Conservation (phyloP, 139 green algal genomes). For the Tetradesmus obliquus region DNA sequence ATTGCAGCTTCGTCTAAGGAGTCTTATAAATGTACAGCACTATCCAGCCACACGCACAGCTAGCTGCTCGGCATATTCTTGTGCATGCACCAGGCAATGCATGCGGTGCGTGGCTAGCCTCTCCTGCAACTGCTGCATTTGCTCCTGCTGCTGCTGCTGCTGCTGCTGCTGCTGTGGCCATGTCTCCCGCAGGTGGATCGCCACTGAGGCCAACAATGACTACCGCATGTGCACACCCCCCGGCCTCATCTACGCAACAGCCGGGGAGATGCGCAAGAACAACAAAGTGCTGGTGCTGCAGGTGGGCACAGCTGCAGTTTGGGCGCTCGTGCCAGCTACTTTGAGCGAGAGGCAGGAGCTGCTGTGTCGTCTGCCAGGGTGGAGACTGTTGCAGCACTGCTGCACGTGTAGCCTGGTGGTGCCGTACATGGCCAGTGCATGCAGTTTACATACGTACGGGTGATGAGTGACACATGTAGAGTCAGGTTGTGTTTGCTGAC, state of each 20-base stretch:
- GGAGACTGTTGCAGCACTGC: neutral
- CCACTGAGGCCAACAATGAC: conserved; percentile 23
- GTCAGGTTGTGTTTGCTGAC: neutral
- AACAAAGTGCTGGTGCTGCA: conserved; percentile 38
- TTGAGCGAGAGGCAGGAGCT: neutral
- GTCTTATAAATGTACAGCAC: no score
- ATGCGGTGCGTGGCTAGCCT: neutral
- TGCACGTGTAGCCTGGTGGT: neutral
- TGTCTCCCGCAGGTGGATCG: conserved; percentile 18
- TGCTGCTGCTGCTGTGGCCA: neutral
- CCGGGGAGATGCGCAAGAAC: conserved; percentile 19
- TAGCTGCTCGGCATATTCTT: no score
- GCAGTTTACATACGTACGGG: no score
- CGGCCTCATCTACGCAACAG: conserved; percentile 23
- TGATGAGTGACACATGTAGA: neutral
- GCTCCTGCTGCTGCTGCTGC: neutral
- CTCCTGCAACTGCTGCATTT: neutral
- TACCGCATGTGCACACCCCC: conserved; percentile 33
- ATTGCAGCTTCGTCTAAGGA: neutral
- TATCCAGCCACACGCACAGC: no score
- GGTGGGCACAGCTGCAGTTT: neutral
- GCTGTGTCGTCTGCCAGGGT: neutral
- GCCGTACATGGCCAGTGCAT: neutral
- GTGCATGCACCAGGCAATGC: no score
- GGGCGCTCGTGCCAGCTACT: no score